Evolutionary conservation across 805 yeast genomes (phyloP).

Genomic region (Ogataea angusta): DNA sequence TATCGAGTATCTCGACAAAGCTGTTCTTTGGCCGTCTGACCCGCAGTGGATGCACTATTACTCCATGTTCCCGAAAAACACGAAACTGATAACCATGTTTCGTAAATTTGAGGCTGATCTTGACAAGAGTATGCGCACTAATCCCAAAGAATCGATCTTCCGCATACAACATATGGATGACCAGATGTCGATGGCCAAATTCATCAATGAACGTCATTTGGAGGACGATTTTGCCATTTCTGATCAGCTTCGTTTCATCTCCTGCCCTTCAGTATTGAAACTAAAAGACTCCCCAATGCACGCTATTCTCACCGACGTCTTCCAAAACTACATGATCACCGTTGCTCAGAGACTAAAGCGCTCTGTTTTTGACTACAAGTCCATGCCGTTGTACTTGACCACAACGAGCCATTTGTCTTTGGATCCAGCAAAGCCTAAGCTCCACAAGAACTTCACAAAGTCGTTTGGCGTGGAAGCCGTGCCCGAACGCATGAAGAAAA

Average conservation of each 20-base stretch:
- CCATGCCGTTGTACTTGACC: constrained; percentile 32
- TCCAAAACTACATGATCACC: constrained; percentile 44
- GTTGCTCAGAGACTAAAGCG: constrained; percentile 54
- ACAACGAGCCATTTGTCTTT: constrained; percentile 16
- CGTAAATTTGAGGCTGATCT: constrained; percentile 44
- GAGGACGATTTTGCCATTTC: constrained; percentile 26
- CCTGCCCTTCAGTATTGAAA: constrained; percentile 29
- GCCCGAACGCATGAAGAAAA: constrained; percentile 22
- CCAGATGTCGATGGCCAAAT: constrained; percentile 22
- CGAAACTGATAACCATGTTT: constrained; percentile 45
- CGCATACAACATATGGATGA: constrained; percentile 29
- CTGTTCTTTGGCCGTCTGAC: constrained; percentile 79
- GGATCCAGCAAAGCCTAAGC: constrained; percentile 8
- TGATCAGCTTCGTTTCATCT: constrained; percentile 38
- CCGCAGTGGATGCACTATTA: constrained; percentile 65
- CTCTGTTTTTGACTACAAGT: constrained; percentile 49
- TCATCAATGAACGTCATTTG: constrained; percentile 25
- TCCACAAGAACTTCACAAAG: constrained; percentile 10
- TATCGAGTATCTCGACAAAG: constrained; percentile 50
- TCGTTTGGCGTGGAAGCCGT: constrained; percentile 29
- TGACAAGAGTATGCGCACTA: constrained; percentile 18
- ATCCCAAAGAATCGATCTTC: constrained; percentile 20
- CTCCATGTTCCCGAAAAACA: constrained; percentile 53
- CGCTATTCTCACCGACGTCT: constrained; percentile 38
- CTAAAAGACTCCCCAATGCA: constrained; percentile 20